A percentile compares a stretch with the other conserved stretches of the same genome.
phyloP scores from a whole-genome alignment of 2,329 filamentous ascomycete species.

The Aspergillus candidus region DNA sequence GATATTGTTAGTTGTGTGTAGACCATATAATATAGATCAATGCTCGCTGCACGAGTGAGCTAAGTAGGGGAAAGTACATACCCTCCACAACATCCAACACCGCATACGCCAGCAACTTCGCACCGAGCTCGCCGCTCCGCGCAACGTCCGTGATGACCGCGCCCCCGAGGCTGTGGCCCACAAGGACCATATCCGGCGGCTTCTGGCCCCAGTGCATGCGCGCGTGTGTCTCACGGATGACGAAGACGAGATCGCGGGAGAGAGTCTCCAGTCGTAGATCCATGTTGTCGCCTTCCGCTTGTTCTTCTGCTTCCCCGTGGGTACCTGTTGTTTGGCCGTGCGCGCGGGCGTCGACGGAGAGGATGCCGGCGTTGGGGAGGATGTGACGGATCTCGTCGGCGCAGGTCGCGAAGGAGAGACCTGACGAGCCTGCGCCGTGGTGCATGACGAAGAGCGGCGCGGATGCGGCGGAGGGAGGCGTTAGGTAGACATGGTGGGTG shows the following conservation, averaged over 20 bases:
- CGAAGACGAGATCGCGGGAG: slow-evolving; percentile 63
- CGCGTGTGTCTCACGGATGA: slow-evolving; percentile 60
- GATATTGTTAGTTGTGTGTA: too few relatives aligned
- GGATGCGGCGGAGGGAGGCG: slow-evolving; percentile 61
- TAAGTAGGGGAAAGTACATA: slow-evolving; percentile 10
- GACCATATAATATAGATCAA: not conserved
- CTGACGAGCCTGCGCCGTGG: slow-evolving; percentile 90
- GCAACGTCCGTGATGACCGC: slow-evolving; percentile 85
- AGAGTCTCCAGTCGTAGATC: slow-evolving; percentile 71
- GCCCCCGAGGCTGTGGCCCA: slow-evolving; percentile 89
- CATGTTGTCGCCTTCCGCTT: slow-evolving; percentile 31
- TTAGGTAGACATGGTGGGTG: slow-evolving; percentile 80
- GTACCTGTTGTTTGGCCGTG: slow-evolving; percentile 62
- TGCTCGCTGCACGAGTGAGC: not conserved
- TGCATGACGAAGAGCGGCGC: slow-evolving; percentile 88
- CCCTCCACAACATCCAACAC: slow-evolving; percentile 92
- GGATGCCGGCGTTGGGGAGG: slow-evolving; percentile 72
- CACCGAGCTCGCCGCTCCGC: slow-evolving; percentile 58
- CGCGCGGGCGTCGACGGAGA: slow-evolving; percentile 78
- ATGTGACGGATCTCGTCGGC: slow-evolving; percentile 69
- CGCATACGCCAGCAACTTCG: slow-evolving; percentile 71
- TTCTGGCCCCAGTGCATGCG: slow-evolving; percentile 63
- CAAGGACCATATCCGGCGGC: slow-evolving; percentile 69
- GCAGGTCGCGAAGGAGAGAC: slow-evolving; percentile 81
- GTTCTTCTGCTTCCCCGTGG: slow-evolving; percentile 23